A percentile compares a stretch with the other conserved stretches of the same genome.
phyloP scores from a whole-genome alignment of 352 stramenopile species.

The Phytophthora uliginosa region DNA sequence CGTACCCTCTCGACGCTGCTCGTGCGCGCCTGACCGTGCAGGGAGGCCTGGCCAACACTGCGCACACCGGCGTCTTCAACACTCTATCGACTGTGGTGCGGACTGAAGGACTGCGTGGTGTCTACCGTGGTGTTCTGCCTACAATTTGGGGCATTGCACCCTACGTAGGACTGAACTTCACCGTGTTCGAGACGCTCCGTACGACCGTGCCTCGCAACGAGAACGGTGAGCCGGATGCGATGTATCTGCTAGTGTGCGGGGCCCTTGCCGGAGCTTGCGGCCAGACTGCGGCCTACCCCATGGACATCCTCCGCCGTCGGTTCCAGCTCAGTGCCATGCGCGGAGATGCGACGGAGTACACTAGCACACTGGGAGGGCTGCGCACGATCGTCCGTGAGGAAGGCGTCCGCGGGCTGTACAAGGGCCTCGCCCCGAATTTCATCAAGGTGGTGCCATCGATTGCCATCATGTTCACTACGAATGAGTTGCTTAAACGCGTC shows the following conservation, averaged over 20 bases:
- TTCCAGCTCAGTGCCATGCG: constrained; percentile 76
- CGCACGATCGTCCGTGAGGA: constrained; percentile 61
- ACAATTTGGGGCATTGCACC: constrained; percentile 78
- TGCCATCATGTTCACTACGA: constrained; percentile 87
- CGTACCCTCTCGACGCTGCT: constrained; percentile 82
- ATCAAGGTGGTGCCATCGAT: constrained; percentile 85
- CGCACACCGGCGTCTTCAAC: constrained; percentile 75
- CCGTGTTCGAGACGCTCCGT: constrained; percentile 78
- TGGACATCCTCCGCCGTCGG: constrained; percentile 78
- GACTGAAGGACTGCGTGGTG: constrained; percentile 60
- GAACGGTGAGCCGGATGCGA: constrained; percentile 56
- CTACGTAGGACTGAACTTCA: constrained; percentile 85
- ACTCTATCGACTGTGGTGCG: constrained; percentile 59
- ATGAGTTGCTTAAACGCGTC: constrained; percentile 72
- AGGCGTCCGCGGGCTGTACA: constrained; percentile 72
- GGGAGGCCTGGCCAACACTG: constrained; percentile 61
- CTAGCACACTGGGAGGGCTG: constrained; percentile 59
- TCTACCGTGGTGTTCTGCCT: constrained; percentile 73
- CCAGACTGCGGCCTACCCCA: constrained; percentile 79
- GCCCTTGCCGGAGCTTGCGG: constrained; percentile 74
- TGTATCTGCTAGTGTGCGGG: constrained; percentile 70
- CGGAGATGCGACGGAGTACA: constrained; percentile 44
- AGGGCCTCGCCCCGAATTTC: constrained; percentile 75
- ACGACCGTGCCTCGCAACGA: constrained; percentile 50
- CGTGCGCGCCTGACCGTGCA: constrained; percentile 80